phyloP scores from a whole-genome alignment of 192 early-diverging fungal genomes.

The Mortierella claussenii region DNA sequence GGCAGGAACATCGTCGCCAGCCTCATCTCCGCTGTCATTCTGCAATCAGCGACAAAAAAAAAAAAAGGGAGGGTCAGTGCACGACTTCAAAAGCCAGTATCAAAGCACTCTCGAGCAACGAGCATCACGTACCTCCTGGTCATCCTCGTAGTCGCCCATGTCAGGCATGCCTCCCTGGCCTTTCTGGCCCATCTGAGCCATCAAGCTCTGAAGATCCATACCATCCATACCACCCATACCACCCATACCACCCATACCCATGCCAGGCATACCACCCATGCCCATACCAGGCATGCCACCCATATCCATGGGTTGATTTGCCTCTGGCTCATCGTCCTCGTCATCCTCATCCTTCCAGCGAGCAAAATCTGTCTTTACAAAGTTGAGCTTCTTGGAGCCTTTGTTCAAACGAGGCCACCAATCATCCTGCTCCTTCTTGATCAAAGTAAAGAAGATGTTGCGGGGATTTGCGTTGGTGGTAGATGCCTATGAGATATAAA shows the following conservation, averaged over 20 bases:
- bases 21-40: constrained; percentile 26
- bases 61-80: neutral
- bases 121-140: constrained; percentile 3
- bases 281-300: constrained; percentile 77
- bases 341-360: constrained; percentile 96
- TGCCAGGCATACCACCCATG: constrained; percentile 69
- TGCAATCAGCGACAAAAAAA: constrained; percentile 2
- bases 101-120: neutral
- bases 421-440: constrained; percentile 74
- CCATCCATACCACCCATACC: constrained; percentile 38
- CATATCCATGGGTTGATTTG: constrained; percentile 45
- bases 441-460: constrained; percentile 72
- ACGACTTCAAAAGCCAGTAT: neutral
- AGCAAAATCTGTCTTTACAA: constrained; percentile 90
- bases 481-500: constrained; percentile 70
- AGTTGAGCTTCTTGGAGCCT: constrained; percentile 72
- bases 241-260: constrained; percentile 58
- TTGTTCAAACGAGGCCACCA: constrained; percentile 92
- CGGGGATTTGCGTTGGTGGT: constrained; percentile 75
- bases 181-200: constrained; percentile 28
- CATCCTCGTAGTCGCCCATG: constrained; percentile 16
- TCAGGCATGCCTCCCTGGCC: constrained; percentile 24
- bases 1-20: constrained; percentile 36
- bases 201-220: constrained; percentile 21
- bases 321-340: constrained; percentile 68